Percentiles rank a stretch among this genome's conserved stretches.
Evolutionary conservation across 2,329 filamentous ascomycete genomes (phyloP).

Genomic region (Mariannaea sp.): DNA sequence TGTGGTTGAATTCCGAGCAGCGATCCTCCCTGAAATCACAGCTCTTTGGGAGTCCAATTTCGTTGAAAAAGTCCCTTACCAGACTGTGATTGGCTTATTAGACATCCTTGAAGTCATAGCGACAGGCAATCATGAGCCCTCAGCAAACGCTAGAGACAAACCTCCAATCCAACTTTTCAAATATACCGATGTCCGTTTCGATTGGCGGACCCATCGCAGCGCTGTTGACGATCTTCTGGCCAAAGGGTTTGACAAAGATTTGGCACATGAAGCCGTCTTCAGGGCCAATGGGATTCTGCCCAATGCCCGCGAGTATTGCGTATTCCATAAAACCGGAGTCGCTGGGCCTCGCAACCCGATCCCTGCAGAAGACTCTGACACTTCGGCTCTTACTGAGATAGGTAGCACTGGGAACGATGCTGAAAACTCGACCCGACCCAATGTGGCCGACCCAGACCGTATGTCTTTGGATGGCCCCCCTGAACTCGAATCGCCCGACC

Average conservation of each 20-base stretch:
- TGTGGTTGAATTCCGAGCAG: conserved; percentile 81
- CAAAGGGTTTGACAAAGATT: conserved; percentile 53
- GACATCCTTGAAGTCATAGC: conserved; percentile 82
- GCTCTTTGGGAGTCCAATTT: conserved; percentile 85
- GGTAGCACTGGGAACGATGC: conserved; percentile 25
- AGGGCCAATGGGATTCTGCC: conserved; percentile 71
- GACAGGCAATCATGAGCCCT: conserved; percentile 73
- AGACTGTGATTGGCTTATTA: conserved; percentile 78
- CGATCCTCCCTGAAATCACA: conserved; percentile 75
- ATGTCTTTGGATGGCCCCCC: conserved; percentile 46
- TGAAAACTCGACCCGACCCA: conserved; percentile 33
- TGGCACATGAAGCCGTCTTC: conserved; percentile 81
- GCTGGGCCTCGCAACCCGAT: conserved; percentile 70
- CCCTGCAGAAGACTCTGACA: conserved; percentile 61
- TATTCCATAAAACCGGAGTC: conserved; percentile 61
- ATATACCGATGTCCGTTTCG: conserved; percentile 50
- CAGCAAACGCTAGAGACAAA: conserved; percentile 66
- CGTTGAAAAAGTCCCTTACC: conserved; percentile 77
- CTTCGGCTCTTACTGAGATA: conserved; percentile 39
- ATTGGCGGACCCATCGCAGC: conserved; percentile 47
- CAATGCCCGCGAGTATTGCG: conserved; percentile 75
- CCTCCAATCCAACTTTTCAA: conserved; percentile 49
- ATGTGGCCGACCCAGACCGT: conserved; percentile 41
- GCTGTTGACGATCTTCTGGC: conserved; percentile 42
- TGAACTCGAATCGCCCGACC: conserved; percentile 32